Percentiles rank a stretch among this genome's conserved stretches.
Evolutionary conservation across 768 basidiomycete genomes (phyloP).

Genomic region (Agaricus subrufescens): DNA sequence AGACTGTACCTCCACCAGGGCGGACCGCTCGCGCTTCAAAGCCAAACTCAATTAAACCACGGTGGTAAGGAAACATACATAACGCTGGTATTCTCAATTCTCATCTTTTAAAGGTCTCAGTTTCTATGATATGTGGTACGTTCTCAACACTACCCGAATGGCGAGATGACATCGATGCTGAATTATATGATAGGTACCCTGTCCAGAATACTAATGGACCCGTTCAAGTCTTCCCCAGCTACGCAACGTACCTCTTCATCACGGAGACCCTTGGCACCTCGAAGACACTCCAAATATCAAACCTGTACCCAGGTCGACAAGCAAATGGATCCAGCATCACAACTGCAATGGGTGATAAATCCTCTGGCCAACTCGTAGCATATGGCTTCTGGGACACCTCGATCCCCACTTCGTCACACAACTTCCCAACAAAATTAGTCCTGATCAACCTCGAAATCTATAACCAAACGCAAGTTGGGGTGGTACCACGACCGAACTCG

Average conservation of each 20-base stretch:
- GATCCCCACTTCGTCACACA: constrained; percentile 15
- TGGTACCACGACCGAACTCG: constrained; percentile 30
- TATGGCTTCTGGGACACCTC: constrained; percentile 47
- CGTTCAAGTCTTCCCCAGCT: constrained; percentile 48
- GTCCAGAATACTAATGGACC: constrained; percentile 44
- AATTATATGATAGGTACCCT: constrained; percentile 34
- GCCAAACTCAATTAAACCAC: constrained; percentile 44
- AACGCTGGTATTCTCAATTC: background rate
- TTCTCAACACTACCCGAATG: background rate
- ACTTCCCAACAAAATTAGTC: constrained; percentile 40
- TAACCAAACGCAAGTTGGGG: constrained; percentile 37
- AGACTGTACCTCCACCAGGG: constrained; percentile 55
- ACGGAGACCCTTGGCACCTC: constrained; percentile 43
- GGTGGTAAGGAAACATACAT: constrained; percentile 26
- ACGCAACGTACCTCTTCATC: constrained; percentile 47
- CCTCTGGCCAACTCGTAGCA: constrained; percentile 43
- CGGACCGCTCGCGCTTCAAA: constrained; percentile 46
- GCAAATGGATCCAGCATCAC: constrained; percentile 49
- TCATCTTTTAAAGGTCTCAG: constrained; percentile 24
- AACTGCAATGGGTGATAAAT: constrained; percentile 41
- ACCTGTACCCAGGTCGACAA: constrained; percentile 49
- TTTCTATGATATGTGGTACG: constrained; percentile 45
- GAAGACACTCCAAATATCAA: constrained; percentile 37
- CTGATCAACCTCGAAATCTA: constrained; percentile 48
- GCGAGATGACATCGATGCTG: background rate